Base-by-base conservation (phyloP, 1,139 yeast genomes). In the Yamadazyma kanchanaburiensis region DNA sequence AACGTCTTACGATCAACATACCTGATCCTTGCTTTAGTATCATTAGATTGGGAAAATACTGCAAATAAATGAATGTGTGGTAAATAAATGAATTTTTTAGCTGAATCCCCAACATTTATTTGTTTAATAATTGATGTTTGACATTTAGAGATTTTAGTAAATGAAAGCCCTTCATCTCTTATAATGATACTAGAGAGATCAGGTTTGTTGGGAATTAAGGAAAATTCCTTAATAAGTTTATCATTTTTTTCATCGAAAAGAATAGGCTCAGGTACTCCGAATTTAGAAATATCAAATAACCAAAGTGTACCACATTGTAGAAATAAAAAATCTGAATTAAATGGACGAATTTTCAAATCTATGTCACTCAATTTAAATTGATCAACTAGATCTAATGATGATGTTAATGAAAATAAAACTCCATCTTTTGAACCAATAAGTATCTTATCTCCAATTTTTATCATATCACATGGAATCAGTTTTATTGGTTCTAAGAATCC, bases 131-230 rank as follows among this genome's bases (percentile, higher is more conserved):
- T 41, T n/a, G 59, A 60, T 30, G 31, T 48, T 37, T 30, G 54
- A 32, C 40, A 61, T 0, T 58, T 45, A 22, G 38, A 52, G 1
- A 74, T 36, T 3, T 53, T 46, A 0, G 68, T 53, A 3, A 66
- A 35, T 18, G 64, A 57, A 12, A 77, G 49, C 0, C 80, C 81
- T 39, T 74, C 78, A 28, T 70, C 77, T 35, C 79, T 52, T 3
- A 72, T 48, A 7, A 70, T 49, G 2, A 39, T n/a, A 8, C 21
- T 4, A 6, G 7, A 18, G 29, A 67, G 43, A 8, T 47, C 43
- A 7, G 17, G 13, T 9, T 21, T 21, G 5, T 24, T 13, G 24
- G 35, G 26, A 12, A 47, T 14, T 24, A 47, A 47, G 18, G 53
- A 34, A 31, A 45, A 32, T 33, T 41, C 23, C 28, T 20, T 38